Evolutionary conservation across 1,284 basidiomycete species (phyloP).

Genomic region (Ganoderma multipileum): DNA sequence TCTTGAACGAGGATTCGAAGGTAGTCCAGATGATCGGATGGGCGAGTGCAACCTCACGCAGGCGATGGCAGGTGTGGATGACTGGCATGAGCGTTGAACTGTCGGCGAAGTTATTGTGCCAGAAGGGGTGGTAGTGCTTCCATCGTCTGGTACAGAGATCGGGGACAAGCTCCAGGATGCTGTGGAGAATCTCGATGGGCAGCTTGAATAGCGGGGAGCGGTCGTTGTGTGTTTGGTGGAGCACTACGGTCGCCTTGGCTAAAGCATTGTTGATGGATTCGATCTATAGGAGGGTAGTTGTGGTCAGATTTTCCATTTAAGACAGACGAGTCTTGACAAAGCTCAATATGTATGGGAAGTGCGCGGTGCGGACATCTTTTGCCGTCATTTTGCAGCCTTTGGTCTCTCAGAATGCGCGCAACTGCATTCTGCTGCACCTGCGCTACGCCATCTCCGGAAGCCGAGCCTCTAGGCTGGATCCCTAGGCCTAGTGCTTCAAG

Average conservation of each 20-base stretch:
- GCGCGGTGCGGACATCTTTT: not conserved
- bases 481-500: not conserved
- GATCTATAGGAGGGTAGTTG: not conserved
- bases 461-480: too few species aligned
- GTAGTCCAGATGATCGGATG: conserved; percentile 7
- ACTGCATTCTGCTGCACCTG: not conserved
- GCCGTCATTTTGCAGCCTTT: not conserved
- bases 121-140: not conserved
- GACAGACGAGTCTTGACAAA: not conserved
- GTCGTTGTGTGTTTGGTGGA: not conserved
- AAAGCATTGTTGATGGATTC: not conserved
- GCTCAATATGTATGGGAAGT: not conserved
- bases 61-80: conserved; percentile 1
- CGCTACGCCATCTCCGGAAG: too few species aligned
- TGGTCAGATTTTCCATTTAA: not conserved
- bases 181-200: conserved; percentile 4
- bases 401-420: not conserved
- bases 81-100: conserved; percentile 6
- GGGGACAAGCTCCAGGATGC: conserved; percentile 6
- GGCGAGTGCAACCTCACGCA: conserved; percentile 10
- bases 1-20: not conserved
- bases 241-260: not conserved
- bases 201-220: conserved; percentile 6
- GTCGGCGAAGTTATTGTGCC: not conserved
- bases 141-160: not conserved